Base-by-base conservation (phyloP, 345 rosid genomes). In the Draba incana region DNA sequence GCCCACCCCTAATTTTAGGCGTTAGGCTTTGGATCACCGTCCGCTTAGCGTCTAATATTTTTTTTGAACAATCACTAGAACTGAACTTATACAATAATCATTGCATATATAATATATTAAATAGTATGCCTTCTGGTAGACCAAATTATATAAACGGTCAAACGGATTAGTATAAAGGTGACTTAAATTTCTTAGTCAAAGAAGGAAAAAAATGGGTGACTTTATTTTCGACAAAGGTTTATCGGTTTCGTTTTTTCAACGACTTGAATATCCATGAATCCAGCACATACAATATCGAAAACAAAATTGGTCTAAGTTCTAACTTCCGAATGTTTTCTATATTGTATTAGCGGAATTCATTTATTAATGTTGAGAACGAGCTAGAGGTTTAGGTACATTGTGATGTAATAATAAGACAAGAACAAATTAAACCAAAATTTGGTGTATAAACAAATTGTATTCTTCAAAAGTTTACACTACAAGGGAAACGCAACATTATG, bases 401-500 rank as follows among this genome's bases (percentile, higher is more conserved):
- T 65, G 71, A 65, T 52, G 64, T 63, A 66, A 57, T 15, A 52
- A 38, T 54, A 31, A 4, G 56, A 52, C 9, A 43, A 31, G 42
- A 62, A 31, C 8, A 38, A 25, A 5, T 31, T 31, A 35, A 35
- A 35, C 9, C 5, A n/a, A 16, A 37, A 28, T 4, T 0, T 33
- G 10, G 15, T 62, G 33, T 54, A 56, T 23, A 7, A 44, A 47
- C 9, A 39, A 56, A 47, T 27, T 41, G 28, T 23, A 48, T 57
- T 64, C 25, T 41, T 52, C 35, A 39, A 53, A 53, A 43, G 37
- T 61, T 67, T 45, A 74, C 68, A 60, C 52, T 45, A 74, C 68
- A 60, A 60, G 45, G 65, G 63, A 52, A 38, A 67, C 77, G 45
- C 49, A 59, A 50, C 57, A 67, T 44, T 59, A 74, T 74, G 77